A percentile compares a stretch with the other conserved stretches of the same genome.
These are phyloP conservation scores for Chalaropsis ovoidea DNA, from an alignment of 2,329 filamentous ascomycete species.

Conservation along the genomic window DNA sequence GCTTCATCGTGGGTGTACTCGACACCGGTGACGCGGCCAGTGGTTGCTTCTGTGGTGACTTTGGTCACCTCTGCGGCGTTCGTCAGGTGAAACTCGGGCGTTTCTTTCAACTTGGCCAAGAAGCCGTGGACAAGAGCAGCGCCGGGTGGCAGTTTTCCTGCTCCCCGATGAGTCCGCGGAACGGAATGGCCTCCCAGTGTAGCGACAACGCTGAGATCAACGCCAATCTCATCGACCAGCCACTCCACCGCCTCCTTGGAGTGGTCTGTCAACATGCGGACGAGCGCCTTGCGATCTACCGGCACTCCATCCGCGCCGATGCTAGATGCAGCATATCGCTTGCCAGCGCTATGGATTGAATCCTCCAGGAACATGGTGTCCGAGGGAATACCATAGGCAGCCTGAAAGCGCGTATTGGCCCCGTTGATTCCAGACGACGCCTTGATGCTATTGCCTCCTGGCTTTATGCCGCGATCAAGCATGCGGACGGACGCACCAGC, in stretches of 20 bases:
- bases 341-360: conserved; percentile 48
- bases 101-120: conserved; percentile 41
- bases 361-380: conserved; percentile 41
- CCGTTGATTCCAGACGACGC: conserved; percentile 58
- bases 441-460: conserved; percentile 57
- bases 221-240: conserved; percentile 46
- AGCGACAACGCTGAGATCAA: conserved; percentile 50
- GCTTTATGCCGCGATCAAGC: conserved; percentile 49
- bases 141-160: conserved; percentile 47
- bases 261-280: conserved; percentile 39
- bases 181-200: conserved; percentile 50
- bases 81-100: conserved; percentile 42
- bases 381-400: conserved; percentile 31
- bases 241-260: conserved; percentile 46
- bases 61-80: conserved; percentile 45
- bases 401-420: conserved; percentile 49
- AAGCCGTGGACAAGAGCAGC: conserved; percentile 48
- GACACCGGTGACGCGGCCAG: conserved; percentile 41
- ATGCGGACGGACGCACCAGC: conserved; percentile 45
- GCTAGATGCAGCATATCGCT: conserved; percentile 30
- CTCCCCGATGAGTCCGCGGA: conserved; percentile 48
- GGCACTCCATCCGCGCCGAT: background rate
- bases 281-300: conserved; percentile 37
- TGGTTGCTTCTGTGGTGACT: conserved; percentile 34
- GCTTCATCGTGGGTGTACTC: conserved; percentile 36